Evolutionary conservation across 2,329 filamentous ascomycete species (phyloP).

Genomic region (Calonectria pseudoreteaudii): DNA sequence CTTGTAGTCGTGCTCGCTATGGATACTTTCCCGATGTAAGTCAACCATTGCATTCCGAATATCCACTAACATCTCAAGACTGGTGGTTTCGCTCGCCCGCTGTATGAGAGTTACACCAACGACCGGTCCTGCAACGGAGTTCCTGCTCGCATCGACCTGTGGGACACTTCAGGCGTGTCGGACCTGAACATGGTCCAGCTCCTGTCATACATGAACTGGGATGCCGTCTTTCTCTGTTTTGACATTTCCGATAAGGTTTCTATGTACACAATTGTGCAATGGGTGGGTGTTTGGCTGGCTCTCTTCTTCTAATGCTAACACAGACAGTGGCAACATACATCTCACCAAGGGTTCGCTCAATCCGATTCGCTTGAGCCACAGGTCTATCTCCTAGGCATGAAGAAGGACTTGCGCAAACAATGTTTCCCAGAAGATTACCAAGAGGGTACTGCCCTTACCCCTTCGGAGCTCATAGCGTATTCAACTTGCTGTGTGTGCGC

Average conservation of each 20-base stretch:
- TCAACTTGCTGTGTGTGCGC: slow-evolving; percentile 47
- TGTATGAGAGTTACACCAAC: slow-evolving; percentile 51
- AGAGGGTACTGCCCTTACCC: slow-evolving; percentile 11
- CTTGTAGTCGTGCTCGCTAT: slow-evolving; percentile 50
- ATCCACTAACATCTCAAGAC: slow-evolving; percentile 40
- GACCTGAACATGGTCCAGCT: slow-evolving; percentile 50
- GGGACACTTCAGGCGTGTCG: slow-evolving; percentile 55
- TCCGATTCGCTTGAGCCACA: slow-evolving; percentile 35
- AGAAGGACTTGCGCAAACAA: slow-evolving; percentile 47
- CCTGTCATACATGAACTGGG: slow-evolving; percentile 51
- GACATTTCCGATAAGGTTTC: slow-evolving; percentile 51
- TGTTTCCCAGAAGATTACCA: slow-evolving; percentile 39
- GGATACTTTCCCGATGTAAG: slow-evolving; percentile 53
- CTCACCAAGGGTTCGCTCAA: slow-evolving; percentile 42
- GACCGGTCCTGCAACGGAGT: slow-evolving; percentile 41
- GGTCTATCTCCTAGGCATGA: slow-evolving; percentile 50
- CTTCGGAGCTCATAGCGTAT: slow-evolving; percentile 30
- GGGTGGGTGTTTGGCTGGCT: slow-evolving; percentile 41
- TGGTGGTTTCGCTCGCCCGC: slow-evolving; percentile 46
- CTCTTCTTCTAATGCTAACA: not conserved
- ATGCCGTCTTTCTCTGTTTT: slow-evolving; percentile 54
- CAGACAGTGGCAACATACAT: slow-evolving; percentile 46
- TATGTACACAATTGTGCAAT: slow-evolving; percentile 49
- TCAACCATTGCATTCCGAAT: not conserved
- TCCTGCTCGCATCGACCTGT: slow-evolving; percentile 49